Percentiles rank a stretch among this genome's conserved stretches.
Evolutionary conservation across 1,139 yeast genomes (phyloP).

Genomic region (Taphrina deformans): DNA sequence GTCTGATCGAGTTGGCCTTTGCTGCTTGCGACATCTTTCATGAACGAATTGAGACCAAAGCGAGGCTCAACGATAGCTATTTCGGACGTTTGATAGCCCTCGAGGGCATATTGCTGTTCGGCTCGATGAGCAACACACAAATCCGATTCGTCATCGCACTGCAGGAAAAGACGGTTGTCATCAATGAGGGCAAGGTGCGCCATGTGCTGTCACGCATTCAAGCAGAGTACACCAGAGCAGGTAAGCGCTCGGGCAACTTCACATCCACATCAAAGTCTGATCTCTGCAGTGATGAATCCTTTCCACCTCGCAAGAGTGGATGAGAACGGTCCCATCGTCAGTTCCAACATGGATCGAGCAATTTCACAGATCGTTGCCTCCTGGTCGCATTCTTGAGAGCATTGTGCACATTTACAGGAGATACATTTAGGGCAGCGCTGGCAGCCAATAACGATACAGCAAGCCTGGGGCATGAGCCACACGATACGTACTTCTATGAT

Average conservation of each 20-base stretch:
- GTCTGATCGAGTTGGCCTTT: conserved; percentile 28
- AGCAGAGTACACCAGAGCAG: conserved; percentile 21
- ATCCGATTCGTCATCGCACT: conserved; percentile 44
- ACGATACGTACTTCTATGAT: too few species aligned
- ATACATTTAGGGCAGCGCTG: neutral
- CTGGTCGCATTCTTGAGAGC: neutral
- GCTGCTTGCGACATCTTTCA: conserved; percentile 26
- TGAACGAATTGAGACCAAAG: neutral
- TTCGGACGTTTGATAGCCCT: conserved; percentile 48
- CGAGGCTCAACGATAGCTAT: conserved; percentile 43
- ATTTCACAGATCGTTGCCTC: conserved; percentile 13
- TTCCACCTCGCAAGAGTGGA: conserved; percentile 26
- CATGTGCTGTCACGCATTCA: conserved; percentile 6
- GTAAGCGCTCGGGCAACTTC: neutral
- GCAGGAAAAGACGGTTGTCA: neutral
- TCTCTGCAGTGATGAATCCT: conserved; percentile 12
- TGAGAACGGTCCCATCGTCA: conserved; percentile 25
- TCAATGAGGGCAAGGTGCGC: conserved; percentile 10
- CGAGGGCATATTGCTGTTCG: conserved; percentile 50
- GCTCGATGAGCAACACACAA: conserved; percentile 48
- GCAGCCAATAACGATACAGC: too few species aligned
- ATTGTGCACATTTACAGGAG: neutral
- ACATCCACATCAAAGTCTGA: neutral
- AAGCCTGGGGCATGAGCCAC: too few species aligned
- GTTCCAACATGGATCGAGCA: conserved; percentile 17